A percentile compares a stretch with the other conserved stretches of the same genome.
These are phyloP conservation scores for Zygotorulaspora mrakii DNA, from an alignment of 1,139 yeast species.

Conservation along the genomic window DNA sequence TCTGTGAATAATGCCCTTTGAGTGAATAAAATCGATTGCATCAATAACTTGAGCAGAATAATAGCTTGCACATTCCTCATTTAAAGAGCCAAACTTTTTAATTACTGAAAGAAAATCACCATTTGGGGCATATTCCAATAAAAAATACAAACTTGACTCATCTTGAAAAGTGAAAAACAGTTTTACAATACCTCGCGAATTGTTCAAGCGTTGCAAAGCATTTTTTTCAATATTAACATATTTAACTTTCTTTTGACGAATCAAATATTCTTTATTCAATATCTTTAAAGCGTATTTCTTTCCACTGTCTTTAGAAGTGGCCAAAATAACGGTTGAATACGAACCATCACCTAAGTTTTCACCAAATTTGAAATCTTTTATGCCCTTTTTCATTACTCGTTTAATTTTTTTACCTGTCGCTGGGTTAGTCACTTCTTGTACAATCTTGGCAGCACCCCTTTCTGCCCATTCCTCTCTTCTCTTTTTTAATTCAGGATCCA, in stretches of 20 bases:
- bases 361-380: slow-evolving; percentile 69
- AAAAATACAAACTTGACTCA: slow-evolving; percentile 65
- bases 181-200: slow-evolving; percentile 65
- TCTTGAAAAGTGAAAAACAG: slow-evolving; percentile 78
- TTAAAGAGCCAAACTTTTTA: slow-evolving; percentile 54
- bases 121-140: slow-evolving; percentile 73
- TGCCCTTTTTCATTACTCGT: slow-evolving; percentile 49
- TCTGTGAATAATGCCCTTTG: slow-evolving; percentile 82
- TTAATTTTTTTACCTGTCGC: slow-evolving; percentile 46
- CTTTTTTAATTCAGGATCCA: slow-evolving; percentile 23
- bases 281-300: slow-evolving; percentile 71
- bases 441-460: slow-evolving; percentile 46
- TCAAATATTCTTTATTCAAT: slow-evolving; percentile 67
- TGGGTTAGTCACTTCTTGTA: slow-evolving; percentile 44
- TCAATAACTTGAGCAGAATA: slow-evolving; percentile 77
- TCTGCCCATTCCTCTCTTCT: slow-evolving; percentile 33
- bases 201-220: slow-evolving; percentile 66
- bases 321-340: slow-evolving; percentile 70
- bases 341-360: slow-evolving; percentile 77
- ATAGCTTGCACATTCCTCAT: slow-evolving; percentile 51
- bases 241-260: slow-evolving; percentile 73
- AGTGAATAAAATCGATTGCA: slow-evolving; percentile 80
- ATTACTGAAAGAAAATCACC: slow-evolving; percentile 68
- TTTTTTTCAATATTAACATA: slow-evolving; percentile 77
- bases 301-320: slow-evolving; percentile 54